A percentile compares a stretch with the other conserved stretches of the same genome.
Evolutionary conservation across 768 basidiomycete species (phyloP).

Genomic region (Hemileccinum impolitum): DNA sequence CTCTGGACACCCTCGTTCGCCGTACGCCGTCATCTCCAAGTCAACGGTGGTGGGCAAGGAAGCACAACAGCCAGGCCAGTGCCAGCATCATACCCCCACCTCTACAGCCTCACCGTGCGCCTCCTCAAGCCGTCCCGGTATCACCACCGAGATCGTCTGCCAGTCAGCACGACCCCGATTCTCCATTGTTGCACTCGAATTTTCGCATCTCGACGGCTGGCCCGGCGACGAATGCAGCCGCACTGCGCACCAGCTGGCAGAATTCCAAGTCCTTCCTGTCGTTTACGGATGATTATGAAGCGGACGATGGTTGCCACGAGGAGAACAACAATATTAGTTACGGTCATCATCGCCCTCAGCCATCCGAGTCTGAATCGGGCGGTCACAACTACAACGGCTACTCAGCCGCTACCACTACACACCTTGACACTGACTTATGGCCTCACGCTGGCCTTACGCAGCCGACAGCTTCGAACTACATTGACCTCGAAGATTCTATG

Average conservation of each 20-base stretch:
- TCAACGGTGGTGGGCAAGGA: conserved; percentile 33
- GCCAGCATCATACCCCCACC: conserved; percentile 3
- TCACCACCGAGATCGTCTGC: conserved; percentile 6
- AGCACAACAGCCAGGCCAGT: conserved; percentile 2
- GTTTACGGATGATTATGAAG: conserved; percentile 31
- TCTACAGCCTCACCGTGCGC: conserved; percentile 10
- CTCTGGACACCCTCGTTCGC: conserved; percentile 55
- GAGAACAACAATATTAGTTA: conserved; percentile 39
- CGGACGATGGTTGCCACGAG: conserved; percentile 34
- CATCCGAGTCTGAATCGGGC: no score
- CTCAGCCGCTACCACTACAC: neutral
- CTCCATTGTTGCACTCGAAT: conserved; percentile 47
- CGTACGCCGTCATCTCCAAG: conserved; percentile 53
- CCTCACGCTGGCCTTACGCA: no score
- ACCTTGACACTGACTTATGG: conserved; percentile 15
- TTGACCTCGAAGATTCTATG: conserved; percentile 15
- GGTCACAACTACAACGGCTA: neutral
- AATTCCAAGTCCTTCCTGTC: conserved; percentile 27
- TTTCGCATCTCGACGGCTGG: conserved; percentile 44
- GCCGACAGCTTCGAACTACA: neutral
- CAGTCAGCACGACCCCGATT: conserved; percentile 31
- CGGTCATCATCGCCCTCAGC: conserved; percentile 10
- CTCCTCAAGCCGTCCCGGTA: neutral
- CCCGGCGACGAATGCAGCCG: conserved; percentile 21
- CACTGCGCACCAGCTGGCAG: conserved; percentile 5